Base-by-base conservation (phyloP, 257 asterid species). In the Solanum sitiens region DNA sequence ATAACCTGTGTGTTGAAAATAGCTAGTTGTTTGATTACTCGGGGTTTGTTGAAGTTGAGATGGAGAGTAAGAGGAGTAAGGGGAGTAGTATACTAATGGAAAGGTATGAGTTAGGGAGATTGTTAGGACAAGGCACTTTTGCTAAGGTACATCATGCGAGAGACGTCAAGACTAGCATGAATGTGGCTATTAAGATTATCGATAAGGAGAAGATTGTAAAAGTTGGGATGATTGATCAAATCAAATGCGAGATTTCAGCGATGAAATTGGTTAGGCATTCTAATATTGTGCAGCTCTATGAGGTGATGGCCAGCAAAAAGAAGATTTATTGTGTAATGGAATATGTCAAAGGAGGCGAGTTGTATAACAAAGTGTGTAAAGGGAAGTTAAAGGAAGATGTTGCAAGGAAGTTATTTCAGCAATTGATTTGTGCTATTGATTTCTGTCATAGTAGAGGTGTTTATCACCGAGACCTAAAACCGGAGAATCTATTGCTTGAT, bases 81-180 rank as follows among this genome's bases (percentile, higher is more conserved):
- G 93, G 93, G 59, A 83, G 90, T 42, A 71, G 91, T 56, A 56
- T 56, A 3, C 83, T 95, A 91, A 92, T 96, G 98, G 88, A 92
- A 59, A 90, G 89, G 83, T 96, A 94, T 40, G 98, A 94, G 92
- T 45, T 96, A 83, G 98, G 98, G 88, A 95, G 94, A 91, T 65
- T 94, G 90, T 93, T 96, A 27, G 99, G 99, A 67, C 98, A 96
- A 90, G 99, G 98, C 30, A 92, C 94, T 88, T 95, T 94, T 74
- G 98, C 99, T 27, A 95, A 95, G 93, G 99, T 96, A 25, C 88
- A 94, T 90, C 98, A 89, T 70, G 99, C 94, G 5, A 92, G 95
- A 86, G 92, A 93, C 37, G 44, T 96, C 77, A 86, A 89, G 85
- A 93, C 89, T 21, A 92, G 94, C 13, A 15, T 42, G 68, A 93